Conservation (phyloP, 2,329 filamentous ascomycete genomes). For the Ceratocystis albifundus region DNA sequence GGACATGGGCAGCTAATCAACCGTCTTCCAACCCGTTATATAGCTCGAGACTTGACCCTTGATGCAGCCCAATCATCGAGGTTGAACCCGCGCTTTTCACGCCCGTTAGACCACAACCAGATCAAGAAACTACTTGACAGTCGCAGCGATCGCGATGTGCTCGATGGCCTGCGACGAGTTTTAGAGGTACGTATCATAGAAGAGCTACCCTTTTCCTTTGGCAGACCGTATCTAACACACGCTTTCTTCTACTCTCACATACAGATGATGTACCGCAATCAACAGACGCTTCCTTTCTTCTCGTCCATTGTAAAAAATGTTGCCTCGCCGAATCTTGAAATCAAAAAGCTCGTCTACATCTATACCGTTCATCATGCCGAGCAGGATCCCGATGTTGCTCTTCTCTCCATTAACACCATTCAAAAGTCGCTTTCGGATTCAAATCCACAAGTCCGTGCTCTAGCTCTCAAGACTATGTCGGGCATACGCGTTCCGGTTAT, state of each 20-base stretch:
- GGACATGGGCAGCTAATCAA: conserved; percentile 11
- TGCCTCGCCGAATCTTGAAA: conserved; percentile 81
- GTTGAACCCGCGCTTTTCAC: conserved; percentile 48
- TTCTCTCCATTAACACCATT: conserved; percentile 96
- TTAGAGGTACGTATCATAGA: conserved; percentile 53
- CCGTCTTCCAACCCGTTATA: neutral
- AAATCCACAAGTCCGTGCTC: conserved; percentile 79
- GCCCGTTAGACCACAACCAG: conserved; percentile 63
- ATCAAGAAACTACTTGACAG: conserved; percentile 93
- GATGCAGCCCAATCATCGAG: conserved; percentile 88
- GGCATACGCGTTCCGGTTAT: conserved; percentile 95
- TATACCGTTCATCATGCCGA: conserved; percentile 96
- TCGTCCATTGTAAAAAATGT: conserved; percentile 98
- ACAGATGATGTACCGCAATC: conserved; percentile 89
- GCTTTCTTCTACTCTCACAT: neutral
- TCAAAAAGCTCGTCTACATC: conserved; percentile 97
- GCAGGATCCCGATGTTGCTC: conserved; percentile 83
- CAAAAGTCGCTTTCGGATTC: conserved; percentile 92
- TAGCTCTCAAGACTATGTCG: conserved; percentile 93
- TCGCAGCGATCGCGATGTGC: conserved; percentile 79
- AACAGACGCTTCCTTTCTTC: conserved; percentile 84
- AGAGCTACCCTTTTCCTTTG: conserved; percentile 18
- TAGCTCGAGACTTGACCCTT: conserved; percentile 92
- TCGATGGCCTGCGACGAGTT: conserved; percentile 82
- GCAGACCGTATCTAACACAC: neutral